phyloP scores from a whole-genome alignment of 805 yeast genomes.

The Starmerella floricola region DNA sequence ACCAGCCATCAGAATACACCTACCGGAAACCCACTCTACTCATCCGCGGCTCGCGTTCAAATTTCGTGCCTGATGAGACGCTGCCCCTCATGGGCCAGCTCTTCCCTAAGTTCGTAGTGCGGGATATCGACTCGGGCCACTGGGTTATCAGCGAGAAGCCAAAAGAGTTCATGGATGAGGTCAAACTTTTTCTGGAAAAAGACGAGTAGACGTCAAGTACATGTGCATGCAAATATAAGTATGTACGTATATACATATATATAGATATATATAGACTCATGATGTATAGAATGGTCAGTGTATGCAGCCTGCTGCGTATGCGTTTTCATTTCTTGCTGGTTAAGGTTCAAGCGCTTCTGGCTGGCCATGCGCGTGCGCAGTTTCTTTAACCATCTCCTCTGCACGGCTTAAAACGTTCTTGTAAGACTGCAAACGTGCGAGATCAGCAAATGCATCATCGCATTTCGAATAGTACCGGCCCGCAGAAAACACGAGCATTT shows the following conservation, averaged over 20 bases:
- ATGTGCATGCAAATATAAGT: background rate
- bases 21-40: conserved; percentile 68
- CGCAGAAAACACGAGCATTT: conserved; percentile 35
- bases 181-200: conserved; percentile 50
- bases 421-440: conserved; percentile 36
- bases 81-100: conserved; percentile 58
- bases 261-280: background rate
- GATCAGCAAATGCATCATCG: conserved; percentile 48
- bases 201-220: background rate
- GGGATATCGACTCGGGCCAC: conserved; percentile 76
- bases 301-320: no score
- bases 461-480: conserved; percentile 40
- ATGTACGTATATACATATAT: background rate
- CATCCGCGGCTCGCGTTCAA: conserved; percentile 63
- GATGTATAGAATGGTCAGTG: no score
- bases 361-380: background rate
- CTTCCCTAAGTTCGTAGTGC: conserved; percentile 65
- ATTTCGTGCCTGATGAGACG: conserved; percentile 72
- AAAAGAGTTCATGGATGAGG: conserved; percentile 49
- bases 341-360: no score
- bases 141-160: conserved; percentile 90
- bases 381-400: background rate
- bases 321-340: no score
- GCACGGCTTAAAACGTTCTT: conserved; percentile 26
- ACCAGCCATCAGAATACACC: conserved; percentile 35